A percentile compares a stretch with the other conserved stretches of the same genome.
Conservation (phyloP, 2,329 filamentous ascomycete genomes). For the Zarea fungicola region DNA sequence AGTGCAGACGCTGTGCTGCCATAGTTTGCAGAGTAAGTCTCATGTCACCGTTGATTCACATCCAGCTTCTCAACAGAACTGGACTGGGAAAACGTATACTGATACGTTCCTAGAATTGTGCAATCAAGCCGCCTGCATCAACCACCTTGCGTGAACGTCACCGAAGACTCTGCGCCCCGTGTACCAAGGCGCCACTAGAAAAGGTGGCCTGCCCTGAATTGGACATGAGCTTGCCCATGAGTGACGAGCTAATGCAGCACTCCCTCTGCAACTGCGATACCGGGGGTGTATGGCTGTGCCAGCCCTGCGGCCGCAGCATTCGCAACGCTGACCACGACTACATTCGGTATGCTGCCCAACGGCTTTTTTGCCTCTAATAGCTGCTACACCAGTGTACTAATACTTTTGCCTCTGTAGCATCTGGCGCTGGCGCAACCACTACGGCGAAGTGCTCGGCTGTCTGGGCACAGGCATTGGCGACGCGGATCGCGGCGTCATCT, state of each 20-base stretch:
- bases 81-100: too few relatives aligned
- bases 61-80: too few relatives aligned
- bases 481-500: slow-evolving; percentile 81
- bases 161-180: slow-evolving; percentile 73
- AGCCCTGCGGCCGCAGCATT: slow-evolving; percentile 72
- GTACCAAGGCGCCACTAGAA: slow-evolving; percentile 65
- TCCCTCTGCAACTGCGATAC: slow-evolving; percentile 48
- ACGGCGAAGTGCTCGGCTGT: slow-evolving; percentile 73
- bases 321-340: slow-evolving; percentile 55
- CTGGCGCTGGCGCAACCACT: slow-evolving; percentile 86
- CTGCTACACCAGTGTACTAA: background rate
- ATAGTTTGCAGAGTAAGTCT: slow-evolving; percentile 74
- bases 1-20: slow-evolving; percentile 71
- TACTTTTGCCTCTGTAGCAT: slow-evolving; percentile 41
- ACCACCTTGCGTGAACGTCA: slow-evolving; percentile 67
- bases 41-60: background rate
- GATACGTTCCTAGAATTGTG: slow-evolving; percentile 65
- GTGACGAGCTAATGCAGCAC: slow-evolving; percentile 51
- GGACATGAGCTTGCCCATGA: slow-evolving; percentile 41
- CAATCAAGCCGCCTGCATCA: slow-evolving; percentile 71
- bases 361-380: background rate
- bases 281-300: slow-evolving; percentile 74
- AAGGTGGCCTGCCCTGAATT: slow-evolving; percentile 43
- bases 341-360: slow-evolving; percentile 49
- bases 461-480: slow-evolving; percentile 84